Evolutionary conservation across 371 early-diverging fungal species (phyloP), one percentile per base, ranked within the genome.

Genomic region (Rhizopus sp.): DNA sequence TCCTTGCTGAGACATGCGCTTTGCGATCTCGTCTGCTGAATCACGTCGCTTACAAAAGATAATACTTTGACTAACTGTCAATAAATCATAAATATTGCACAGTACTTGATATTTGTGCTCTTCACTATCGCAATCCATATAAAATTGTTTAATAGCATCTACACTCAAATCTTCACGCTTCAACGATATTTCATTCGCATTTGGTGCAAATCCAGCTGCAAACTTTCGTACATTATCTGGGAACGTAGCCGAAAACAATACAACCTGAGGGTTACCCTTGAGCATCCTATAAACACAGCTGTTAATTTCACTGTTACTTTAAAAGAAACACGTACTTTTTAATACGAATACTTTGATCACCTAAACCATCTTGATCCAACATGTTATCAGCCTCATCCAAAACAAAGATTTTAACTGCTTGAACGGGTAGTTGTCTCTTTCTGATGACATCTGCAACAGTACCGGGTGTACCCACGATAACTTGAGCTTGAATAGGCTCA

Each of bases 201-300:
- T 67, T 12, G 95, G 93, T 0, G 91, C 92, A 64, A 94, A 88
- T 31, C 80, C 72, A 37, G 73, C 57, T 4, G 98, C 94, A 63
- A 93, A 96, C 16, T 59, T 50, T 10, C 90, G 85, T 29, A 98
- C 91, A 13, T 83, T 67, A 3, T 88, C 87, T 1, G 93, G 87
- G 82, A 94, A 99, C 4, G 99, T 99, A 12, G 99, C 99, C 12
- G 97, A 97, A 72, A 99, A 99, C 47, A 98, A 78, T 7, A 95
- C 85, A 40, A 93, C 77, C 68, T 98, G 98, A 64, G 87, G 83
- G 13, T 62, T 69, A 49, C 63, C 78, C 49, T 86, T 90, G 71
- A 93, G 78, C 30, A 73, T 31, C 57, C 88, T 87, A 59, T 10
- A 34, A 29, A 39, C 7, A 8, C 23, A 31, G 1, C 17, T 42